Conservation (phyloP, 1,284 basidiomycete species). For the Leccinum insolens region DNA sequence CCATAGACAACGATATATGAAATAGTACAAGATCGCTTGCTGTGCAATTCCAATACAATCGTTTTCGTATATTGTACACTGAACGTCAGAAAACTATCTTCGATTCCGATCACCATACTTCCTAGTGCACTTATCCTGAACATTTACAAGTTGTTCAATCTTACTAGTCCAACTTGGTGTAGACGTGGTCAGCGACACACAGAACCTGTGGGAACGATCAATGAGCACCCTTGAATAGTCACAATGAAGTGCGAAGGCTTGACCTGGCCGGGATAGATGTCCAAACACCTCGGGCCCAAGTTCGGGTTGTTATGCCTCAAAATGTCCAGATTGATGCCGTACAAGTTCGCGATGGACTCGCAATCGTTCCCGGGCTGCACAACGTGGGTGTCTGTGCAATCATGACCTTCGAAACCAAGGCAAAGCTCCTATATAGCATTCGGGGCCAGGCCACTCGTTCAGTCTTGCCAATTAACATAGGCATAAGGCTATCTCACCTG, state of each 20-base stretch:
- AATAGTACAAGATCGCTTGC: not conserved
- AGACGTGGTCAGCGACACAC: not conserved
- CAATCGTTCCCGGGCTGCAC: not conserved
- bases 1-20: not conserved
- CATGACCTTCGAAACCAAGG: not conserved
- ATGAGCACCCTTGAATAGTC: not conserved
- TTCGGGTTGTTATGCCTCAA: not conserved
- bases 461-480: not conserved
- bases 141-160: not conserved
- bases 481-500: not conserved
- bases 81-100: not conserved
- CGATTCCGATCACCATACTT: not conserved
- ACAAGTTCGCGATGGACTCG: not conserved
- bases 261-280: not conserved
- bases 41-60: not conserved
- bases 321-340: not conserved
- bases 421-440: not conserved
- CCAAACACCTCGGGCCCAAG: not conserved
- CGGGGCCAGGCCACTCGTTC: not conserved
- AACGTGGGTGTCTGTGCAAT: not conserved
- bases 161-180: not conserved
- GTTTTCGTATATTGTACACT: not conserved
- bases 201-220: not conserved
- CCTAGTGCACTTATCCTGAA: not conserved
- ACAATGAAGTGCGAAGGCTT: not conserved